Evolutionary conservation across 768 basidiomycete genomes (phyloP).

Genomic region (Suillus hirtellus): DNA sequence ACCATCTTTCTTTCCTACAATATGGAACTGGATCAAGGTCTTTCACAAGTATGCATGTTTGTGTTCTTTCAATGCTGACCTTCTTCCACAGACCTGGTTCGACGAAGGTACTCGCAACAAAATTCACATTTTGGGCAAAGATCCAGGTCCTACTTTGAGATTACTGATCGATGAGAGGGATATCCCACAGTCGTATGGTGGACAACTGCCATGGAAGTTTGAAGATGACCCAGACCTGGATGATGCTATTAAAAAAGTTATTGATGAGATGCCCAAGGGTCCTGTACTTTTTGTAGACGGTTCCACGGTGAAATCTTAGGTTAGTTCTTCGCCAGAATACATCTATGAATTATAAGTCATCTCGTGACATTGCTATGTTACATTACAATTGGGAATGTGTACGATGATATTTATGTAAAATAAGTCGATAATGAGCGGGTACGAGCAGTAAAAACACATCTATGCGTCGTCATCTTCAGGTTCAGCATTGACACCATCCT

Average conservation of each 20-base stretch:
- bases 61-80: background rate
- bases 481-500: slow-evolving; percentile 73
- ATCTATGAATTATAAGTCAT: background rate
- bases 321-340: background rate
- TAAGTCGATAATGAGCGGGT: slow-evolving; percentile 4
- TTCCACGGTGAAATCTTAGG: slow-evolving; percentile 29
- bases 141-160: slow-evolving; percentile 52
- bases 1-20: slow-evolving; percentile 77
- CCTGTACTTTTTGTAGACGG: slow-evolving; percentile 53
- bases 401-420: slow-evolving; percentile 29
- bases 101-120: slow-evolving; percentile 78
- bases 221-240: slow-evolving; percentile 70
- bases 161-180: slow-evolving; percentile 48
- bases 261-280: slow-evolving; percentile 58
- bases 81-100: slow-evolving; percentile 60
- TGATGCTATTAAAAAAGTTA: slow-evolving; percentile 43
- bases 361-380: slow-evolving; percentile 27
- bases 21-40: slow-evolving; percentile 86
- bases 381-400: slow-evolving; percentile 22
- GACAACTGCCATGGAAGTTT: slow-evolving; percentile 69
- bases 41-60: slow-evolving; percentile 1
- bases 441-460: slow-evolving; percentile 10
- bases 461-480: slow-evolving; percentile 48
- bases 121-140: slow-evolving; percentile 70
- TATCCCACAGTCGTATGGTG: slow-evolving; percentile 74